Conservation (phyloP, 2,329 filamentous ascomycete genomes). For the Malbranchea zuffiana region DNA sequence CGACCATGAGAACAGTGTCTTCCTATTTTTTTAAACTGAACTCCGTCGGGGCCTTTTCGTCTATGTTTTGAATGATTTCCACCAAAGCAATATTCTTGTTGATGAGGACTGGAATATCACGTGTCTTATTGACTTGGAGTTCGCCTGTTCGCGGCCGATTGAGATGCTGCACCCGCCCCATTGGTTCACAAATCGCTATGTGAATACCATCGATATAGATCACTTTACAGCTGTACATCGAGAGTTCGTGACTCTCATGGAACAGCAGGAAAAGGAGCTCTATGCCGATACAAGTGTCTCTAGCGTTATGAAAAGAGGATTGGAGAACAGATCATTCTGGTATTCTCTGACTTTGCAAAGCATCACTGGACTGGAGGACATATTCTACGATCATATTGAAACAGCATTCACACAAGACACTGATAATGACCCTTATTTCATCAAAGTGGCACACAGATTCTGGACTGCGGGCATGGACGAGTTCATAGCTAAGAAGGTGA, state of each 20-base stretch:
- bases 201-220: constrained; percentile 14
- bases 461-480: constrained; percentile 15
- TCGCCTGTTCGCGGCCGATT: constrained; percentile 20
- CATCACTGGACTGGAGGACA: not conserved
- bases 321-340: constrained; percentile 1
- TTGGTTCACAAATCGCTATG: constrained; percentile 19
- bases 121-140: constrained; percentile 6
- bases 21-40: constrained; percentile 18
- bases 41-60: not conserved
- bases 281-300: constrained; percentile 1
- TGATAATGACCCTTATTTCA: constrained; percentile 11
- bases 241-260: constrained; percentile 12
- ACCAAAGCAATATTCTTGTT: constrained; percentile 5
- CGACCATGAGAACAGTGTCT: constrained; percentile 20
- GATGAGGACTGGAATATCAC: constrained; percentile 5
- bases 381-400: constrained; percentile 5
- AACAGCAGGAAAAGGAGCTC: constrained; percentile 5
- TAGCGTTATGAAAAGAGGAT: constrained; percentile 7
- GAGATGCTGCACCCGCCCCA: constrained; percentile 22
- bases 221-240: not conserved
- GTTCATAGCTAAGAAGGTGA: constrained; percentile 6
- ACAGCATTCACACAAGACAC: not conserved
- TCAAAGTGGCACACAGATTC: constrained; percentile 12
- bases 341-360: constrained; percentile 2
- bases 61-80: constrained; percentile 3